Evolutionary conservation across 2,329 filamentous ascomycete species (phyloP).

Genomic region (Epichloe sp.): DNA sequence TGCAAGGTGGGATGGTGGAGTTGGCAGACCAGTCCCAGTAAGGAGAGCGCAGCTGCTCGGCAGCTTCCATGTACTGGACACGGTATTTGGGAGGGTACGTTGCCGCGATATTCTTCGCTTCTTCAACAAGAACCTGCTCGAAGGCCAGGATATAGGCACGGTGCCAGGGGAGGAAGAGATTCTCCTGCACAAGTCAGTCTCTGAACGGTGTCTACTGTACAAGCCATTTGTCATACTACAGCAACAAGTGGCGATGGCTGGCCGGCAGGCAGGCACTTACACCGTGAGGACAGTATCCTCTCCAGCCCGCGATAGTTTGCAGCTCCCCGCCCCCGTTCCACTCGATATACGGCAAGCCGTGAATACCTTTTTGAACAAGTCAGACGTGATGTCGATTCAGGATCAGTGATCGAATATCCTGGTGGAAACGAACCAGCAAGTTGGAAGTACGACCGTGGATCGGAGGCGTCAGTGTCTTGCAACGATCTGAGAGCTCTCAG

Average conservation of each 20-base stretch:
- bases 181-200: slow-evolving; percentile 22
- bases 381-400: background rate
- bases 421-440: slow-evolving; percentile 27
- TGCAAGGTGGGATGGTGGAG: slow-evolving; percentile 29
- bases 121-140: slow-evolving; percentile 40
- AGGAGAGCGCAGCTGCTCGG: slow-evolving; percentile 32
- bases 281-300: slow-evolving; percentile 33
- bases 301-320: slow-evolving; percentile 16
- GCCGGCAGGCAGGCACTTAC: slow-evolving; percentile 18
- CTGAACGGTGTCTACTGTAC: background rate
- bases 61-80: slow-evolving; percentile 28
- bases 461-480: slow-evolving; percentile 25
- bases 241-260: no score
- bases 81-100: slow-evolving; percentile 25
- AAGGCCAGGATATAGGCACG: slow-evolving; percentile 40
- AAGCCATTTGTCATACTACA: background rate
- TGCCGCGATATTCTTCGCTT: slow-evolving; percentile 32
- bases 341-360: slow-evolving; percentile 28
- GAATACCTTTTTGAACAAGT: slow-evolving; percentile 19
- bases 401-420: background rate
- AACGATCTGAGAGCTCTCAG: slow-evolving; percentile 32
- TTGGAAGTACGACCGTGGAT: slow-evolving; percentile 37
- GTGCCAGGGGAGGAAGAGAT: slow-evolving; percentile 42
- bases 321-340: slow-evolving; percentile 28
- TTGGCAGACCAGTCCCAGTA: slow-evolving; percentile 42